phyloP scores from a whole-genome alignment of 2,329 filamentous ascomycete genomes.

The Phaeosphaeriaceae sp. region DNA sequence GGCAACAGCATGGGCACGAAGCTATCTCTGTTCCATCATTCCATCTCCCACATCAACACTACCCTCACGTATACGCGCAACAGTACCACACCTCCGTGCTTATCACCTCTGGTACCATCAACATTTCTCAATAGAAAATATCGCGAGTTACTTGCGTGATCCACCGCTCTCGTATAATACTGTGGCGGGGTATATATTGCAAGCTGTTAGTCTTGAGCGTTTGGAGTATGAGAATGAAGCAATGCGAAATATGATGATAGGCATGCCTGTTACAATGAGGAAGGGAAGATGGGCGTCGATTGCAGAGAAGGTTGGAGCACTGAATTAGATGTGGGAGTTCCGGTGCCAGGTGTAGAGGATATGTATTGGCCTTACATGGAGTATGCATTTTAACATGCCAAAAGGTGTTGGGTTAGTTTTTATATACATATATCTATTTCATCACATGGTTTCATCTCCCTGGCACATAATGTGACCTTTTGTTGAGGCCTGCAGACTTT shows the following conservation, averaged over 20 bases:
- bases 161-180: constrained; percentile 39
- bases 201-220: constrained; percentile 36
- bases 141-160: constrained; percentile 34
- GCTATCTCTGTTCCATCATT: constrained; percentile 36
- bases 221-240: constrained; percentile 32
- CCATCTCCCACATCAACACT: constrained; percentile 24
- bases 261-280: constrained; percentile 29
- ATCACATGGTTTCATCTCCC: too few relatives aligned
- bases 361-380: not conserved
- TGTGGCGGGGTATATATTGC: constrained; percentile 37
- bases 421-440: too few relatives aligned
- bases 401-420: not conserved
- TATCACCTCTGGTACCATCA: constrained; percentile 46
- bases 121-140: constrained; percentile 24
- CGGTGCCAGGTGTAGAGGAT: not conserved
- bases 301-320: constrained; percentile 27
- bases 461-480: not conserved
- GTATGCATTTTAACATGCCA: not conserved
- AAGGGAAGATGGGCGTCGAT: constrained; percentile 34
- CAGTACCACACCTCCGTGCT: constrained; percentile 38
- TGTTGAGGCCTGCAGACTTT: not conserved
- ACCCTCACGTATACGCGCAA: constrained; percentile 38
- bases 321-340: not conserved
- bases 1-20: constrained; percentile 39
- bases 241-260: constrained; percentile 27